Evolutionary conservation across 2,329 filamentous ascomycete species (phyloP).

Genomic region (Colletotrichum cuscutae): DNA sequence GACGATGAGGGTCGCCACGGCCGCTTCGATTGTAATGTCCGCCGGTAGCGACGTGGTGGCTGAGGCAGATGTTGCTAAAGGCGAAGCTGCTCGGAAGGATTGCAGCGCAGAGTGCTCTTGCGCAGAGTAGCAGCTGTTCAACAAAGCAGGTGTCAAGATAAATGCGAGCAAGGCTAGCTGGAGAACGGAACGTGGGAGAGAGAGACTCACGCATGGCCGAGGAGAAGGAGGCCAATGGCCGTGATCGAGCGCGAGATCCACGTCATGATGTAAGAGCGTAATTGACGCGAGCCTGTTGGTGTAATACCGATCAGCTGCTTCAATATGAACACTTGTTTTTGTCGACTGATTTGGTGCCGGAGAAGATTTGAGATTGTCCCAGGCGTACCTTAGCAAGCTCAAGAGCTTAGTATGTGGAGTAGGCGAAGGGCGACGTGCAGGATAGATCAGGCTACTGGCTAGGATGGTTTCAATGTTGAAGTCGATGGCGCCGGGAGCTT

Average conservation of each 20-base stretch:
- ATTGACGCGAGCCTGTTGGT: not conserved
- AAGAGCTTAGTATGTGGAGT: not conserved
- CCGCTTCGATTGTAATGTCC: slow-evolving; percentile 89
- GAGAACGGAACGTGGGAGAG: not conserved
- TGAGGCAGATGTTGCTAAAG: slow-evolving; percentile 51
- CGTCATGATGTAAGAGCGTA: slow-evolving; percentile 63
- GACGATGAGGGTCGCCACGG: slow-evolving; percentile 83
- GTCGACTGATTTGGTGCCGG: not conserved
- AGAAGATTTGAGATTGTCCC: not conserved
- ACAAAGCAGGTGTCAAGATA: not conserved
- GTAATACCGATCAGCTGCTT: not conserved
- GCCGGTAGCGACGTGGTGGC: slow-evolving; percentile 71
- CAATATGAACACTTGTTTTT: not conserved
- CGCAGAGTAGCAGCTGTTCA: slow-evolving; percentile 88
- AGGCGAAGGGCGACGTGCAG: not conserved
- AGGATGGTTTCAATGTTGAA: not conserved
- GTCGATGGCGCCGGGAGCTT: not conserved
- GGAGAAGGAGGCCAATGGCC: slow-evolving; percentile 78
- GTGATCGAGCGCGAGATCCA: slow-evolving; percentile 78
- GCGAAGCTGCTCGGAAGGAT: slow-evolving; percentile 58
- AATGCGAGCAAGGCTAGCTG: not conserved
- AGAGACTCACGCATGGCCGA: slow-evolving; percentile 83
- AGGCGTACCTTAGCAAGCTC: not conserved
- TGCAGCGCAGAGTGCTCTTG: slow-evolving; percentile 88
- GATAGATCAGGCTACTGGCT: no score